Conservation (phyloP, 225 moss, liverwort and hornwort genomes). For the Thuidium tamariscinum region DNA sequence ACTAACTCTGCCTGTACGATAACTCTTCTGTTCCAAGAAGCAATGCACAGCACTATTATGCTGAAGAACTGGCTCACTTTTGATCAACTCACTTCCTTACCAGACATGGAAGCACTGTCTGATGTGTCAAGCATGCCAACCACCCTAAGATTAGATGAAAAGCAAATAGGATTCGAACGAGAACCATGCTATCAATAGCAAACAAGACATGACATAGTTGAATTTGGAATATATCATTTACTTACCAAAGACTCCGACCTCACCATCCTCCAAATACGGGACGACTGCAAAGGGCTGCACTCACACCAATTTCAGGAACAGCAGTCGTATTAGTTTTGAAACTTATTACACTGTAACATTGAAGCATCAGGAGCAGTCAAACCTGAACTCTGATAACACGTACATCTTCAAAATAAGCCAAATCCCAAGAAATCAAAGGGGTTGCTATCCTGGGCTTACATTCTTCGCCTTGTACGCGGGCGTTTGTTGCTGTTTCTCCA, state of each 20-base stretch:
- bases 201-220: background rate
- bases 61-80: background rate
- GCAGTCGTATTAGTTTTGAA: background rate
- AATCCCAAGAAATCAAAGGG: background rate
- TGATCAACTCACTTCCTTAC: background rate
- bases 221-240: no score
- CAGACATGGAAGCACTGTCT: background rate
- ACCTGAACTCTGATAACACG: background rate
- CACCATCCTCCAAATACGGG: slow-evolving; percentile 30
- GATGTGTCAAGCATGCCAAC: background rate
- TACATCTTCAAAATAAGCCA: background rate
- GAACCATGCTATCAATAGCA: background rate
- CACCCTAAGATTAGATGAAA: background rate
- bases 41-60: background rate
- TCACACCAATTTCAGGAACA: background rate
- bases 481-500: accelerated
- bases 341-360: background rate
- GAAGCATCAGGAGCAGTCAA: background rate
- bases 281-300: slow-evolving; percentile 7
- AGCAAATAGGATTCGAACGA: background rate
- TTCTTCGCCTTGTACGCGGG: background rate
- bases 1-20: background rate
- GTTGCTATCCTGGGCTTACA: background rate
- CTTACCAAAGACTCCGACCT: slow-evolving; percentile 11
- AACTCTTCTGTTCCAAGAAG: background rate